Evolutionary conservation across 1,284 basidiomycete genomes (phyloP).

Genomic region (Mycena citricolor): DNA sequence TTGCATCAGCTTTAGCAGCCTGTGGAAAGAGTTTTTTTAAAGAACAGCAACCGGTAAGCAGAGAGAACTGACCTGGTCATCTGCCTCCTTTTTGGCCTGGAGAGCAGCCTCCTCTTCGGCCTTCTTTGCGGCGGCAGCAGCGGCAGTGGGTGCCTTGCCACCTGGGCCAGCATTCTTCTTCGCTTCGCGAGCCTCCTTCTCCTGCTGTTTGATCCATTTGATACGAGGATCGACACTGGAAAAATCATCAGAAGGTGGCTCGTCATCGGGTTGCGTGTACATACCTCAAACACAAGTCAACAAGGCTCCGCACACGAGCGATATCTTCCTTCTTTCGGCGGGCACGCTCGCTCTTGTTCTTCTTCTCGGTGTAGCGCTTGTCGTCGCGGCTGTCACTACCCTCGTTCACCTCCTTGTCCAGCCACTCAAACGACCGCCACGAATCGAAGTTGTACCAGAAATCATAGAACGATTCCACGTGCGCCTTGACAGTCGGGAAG

Average conservation of each 20-base stretch:
- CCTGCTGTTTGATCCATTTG: constrained; percentile 95
- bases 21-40: constrained; percentile 29
- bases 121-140: constrained; percentile 47
- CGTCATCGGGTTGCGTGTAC: not conserved
- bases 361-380: constrained; percentile 99
- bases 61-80: constrained; percentile 52
- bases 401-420: constrained; percentile 98
- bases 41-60: too few species aligned
- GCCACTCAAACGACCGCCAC: constrained; percentile 97
- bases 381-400: constrained; percentile 98
- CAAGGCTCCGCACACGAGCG: constrained; percentile 82
- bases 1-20: constrained; percentile 74
- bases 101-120: constrained; percentile 74
- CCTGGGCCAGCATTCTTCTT: constrained; percentile 68
- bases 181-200: constrained; percentile 92
- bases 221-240: constrained; percentile 86
- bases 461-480: constrained; percentile 94
- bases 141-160: constrained; percentile 32
- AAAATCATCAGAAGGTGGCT: not conserved
- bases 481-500: constrained; percentile 52
- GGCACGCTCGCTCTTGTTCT: constrained; percentile 97
- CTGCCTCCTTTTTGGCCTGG: constrained; percentile 67
- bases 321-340: constrained; percentile 98
- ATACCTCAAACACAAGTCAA: constrained; percentile 78
- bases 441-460: constrained; percentile 99